phyloP scores from a whole-genome alignment of 73 alveolate species.

The Paramecium primaurelia region DNA sequence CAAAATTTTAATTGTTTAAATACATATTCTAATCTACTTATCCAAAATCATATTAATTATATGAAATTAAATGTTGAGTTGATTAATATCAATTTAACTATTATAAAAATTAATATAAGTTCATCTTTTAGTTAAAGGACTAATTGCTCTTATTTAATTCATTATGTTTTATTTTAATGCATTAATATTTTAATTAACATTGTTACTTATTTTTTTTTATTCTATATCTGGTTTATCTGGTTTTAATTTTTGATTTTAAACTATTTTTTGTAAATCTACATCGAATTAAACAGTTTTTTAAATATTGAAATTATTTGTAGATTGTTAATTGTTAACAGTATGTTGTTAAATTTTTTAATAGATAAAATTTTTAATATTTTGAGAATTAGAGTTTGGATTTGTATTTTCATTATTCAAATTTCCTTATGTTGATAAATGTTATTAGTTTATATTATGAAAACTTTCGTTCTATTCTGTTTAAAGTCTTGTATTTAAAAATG shows the following conservation, averaged over 20 bases:
- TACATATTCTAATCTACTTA: neutral
- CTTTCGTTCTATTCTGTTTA: conserved; percentile 2
- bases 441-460: neutral
- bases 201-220: neutral
- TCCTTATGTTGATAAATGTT: neutral
- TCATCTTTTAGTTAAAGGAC: neutral
- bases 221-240: neutral
- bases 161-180: neutral
- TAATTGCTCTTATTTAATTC: neutral
- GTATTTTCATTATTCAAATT: neutral
- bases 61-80: no score
- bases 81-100: neutral
- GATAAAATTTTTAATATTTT: neutral
- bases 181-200: neutral
- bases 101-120: neutral
- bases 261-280: neutral
- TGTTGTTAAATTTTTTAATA: neutral
- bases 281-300: neutral
- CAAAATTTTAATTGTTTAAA: neutral
- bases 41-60: neutral
- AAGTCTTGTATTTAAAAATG: neutral
- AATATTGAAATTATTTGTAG: neutral
- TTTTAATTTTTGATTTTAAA: neutral
- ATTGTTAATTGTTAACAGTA: neutral
- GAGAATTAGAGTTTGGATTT: neutral